phyloP scores from a whole-genome alignment of 225 moss, liverwort and hornwort species.

The Asterella californica region DNA sequence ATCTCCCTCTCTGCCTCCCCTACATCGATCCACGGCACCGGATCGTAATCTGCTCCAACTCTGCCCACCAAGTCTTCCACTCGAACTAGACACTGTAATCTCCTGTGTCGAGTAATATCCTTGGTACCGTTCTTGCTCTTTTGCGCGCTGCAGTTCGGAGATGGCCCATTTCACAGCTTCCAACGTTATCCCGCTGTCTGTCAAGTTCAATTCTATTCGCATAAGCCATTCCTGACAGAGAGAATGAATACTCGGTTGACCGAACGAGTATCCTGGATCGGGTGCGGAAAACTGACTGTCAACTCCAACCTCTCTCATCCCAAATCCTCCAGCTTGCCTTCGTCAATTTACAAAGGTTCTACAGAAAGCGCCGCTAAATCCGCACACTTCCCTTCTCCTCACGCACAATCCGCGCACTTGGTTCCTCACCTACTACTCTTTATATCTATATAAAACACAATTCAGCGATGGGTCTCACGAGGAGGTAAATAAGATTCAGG shows the following conservation, averaged over 20 bases:
- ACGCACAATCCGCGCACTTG: background rate
- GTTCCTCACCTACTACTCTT: background rate
- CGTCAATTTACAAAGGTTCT: background rate
- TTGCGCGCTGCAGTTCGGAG: slow-evolving; percentile 31
- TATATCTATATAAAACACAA: background rate
- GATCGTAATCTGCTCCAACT: slow-evolving; percentile 4
- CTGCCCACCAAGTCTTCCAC: background rate
- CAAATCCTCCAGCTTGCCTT: slow-evolving; percentile 24
- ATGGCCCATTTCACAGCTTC: slow-evolving; percentile 49
- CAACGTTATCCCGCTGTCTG: slow-evolving; percentile 24
- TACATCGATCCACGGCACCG: background rate
- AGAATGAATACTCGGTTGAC: slow-evolving; percentile 4
- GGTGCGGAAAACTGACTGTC: slow-evolving; percentile 16
- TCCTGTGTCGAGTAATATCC: background rate
- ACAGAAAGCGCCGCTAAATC: background rate
- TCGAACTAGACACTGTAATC: background rate
- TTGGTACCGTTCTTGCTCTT: slow-evolving; percentile 5
- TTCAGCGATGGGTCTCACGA: background rate
- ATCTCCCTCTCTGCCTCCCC: background rate
- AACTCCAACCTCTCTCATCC: slow-evolving; percentile 39
- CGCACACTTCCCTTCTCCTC: background rate
- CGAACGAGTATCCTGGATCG: slow-evolving; percentile 9
- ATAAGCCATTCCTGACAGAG: slow-evolving; percentile 38
- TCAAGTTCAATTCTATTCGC: slow-evolving; percentile 30
- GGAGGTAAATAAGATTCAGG: background rate